Evolutionary conservation across 106 monocot genomes (phyloP), one percentile per base, ranked within the genome.

Genomic region (Vanilla planifolia): DNA sequence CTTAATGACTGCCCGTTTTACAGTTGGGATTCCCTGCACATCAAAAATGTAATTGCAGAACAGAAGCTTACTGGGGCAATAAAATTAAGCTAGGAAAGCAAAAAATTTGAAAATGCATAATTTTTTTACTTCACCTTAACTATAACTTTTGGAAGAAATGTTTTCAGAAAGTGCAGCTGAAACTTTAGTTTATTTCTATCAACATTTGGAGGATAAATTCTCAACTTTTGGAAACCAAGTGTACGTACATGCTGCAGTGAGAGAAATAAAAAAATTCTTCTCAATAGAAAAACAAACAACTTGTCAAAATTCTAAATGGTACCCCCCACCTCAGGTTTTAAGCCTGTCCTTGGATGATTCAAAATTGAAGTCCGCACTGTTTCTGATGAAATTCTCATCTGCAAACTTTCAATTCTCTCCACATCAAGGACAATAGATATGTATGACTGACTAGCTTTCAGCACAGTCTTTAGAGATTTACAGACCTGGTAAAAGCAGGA

Each of bases 1-100:
- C 48, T 65, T 64, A 39, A 98, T 80, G 53, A 98, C 85, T 25
- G 64, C 91, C 50, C 92, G 76, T 59, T 82, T 84, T 73, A 73
- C 85, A 57, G 81, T 77, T 59, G 86, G 66, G 28, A 96, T 91
- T 9, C 96, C 96, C 96, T 96, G 71, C 33, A 35, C 32, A 67
- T 47, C 51, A 66, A 48, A 9, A 29, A 47, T 33, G 14, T 17
- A 41, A 48, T 44, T 59, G 22, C 39, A 61, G 17, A 20, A 41
- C n/a, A n/a, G n/a, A 40, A 6, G 23, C 21, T 21, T 27, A 43
- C 8, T 24, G 30, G 17, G 26, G 19, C 7, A 48, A n/a, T n/a
- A n/a, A n/a, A n/a, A n/a, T n/a, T n/a, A n/a, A n/a, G n/a, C n/a
- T n/a, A n/a, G n/a, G n/a, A n/a, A n/a, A n/a, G n/a, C n/a, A n/a